Conservation (phyloP, 1,284 basidiomycete genomes). For the Naganishia albida region DNA sequence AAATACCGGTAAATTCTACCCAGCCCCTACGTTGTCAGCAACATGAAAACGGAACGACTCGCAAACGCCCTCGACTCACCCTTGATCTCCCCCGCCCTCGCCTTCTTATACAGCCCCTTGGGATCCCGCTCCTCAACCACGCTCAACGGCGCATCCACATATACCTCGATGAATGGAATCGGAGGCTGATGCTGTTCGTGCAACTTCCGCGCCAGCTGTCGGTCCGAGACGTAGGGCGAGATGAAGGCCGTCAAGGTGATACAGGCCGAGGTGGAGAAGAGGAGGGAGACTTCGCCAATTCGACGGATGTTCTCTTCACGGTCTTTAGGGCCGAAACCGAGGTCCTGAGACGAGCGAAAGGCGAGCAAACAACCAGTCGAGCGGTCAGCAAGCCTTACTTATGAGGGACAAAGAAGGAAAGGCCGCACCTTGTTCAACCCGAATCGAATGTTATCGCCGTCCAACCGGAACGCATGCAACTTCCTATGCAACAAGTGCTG, state of each 20-base stretch:
- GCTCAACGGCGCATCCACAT: slow-evolving; percentile 84
- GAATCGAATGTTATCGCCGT: slow-evolving; percentile 96
- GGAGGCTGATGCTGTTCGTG: slow-evolving; percentile 64
- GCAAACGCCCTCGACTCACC: slow-evolving; percentile 58
- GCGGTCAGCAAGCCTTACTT: too few relatives aligned
- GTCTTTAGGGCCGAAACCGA: slow-evolving; percentile 93
- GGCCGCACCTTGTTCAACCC: slow-evolving; percentile 77
- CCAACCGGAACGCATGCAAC: slow-evolving; percentile 86
- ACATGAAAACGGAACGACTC: background rate
- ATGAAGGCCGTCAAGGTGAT: slow-evolving; percentile 95
- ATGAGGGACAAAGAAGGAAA: too few relatives aligned
- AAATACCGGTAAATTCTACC: slow-evolving; percentile 96
- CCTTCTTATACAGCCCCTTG: slow-evolving; percentile 97
- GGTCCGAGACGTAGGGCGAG: slow-evolving; percentile 91
- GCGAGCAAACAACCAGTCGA: background rate
- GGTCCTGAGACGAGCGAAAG: slow-evolving; percentile 59
- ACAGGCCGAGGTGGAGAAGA: slow-evolving; percentile 86
- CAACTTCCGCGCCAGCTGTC: slow-evolving; percentile 77
- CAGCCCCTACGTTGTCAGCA: background rate
- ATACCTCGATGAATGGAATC: slow-evolving; percentile 90
- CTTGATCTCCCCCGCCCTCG: slow-evolving; percentile 93
- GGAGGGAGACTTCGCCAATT: slow-evolving; percentile 94
- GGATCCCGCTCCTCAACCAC: slow-evolving; percentile 93
- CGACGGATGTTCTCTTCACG: slow-evolving; percentile 96
- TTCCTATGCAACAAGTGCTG: slow-evolving; percentile 87